Base-by-base conservation (phyloP, 495 filamentous ascomycete genomes). In the Talaromyces adpressus region DNA sequence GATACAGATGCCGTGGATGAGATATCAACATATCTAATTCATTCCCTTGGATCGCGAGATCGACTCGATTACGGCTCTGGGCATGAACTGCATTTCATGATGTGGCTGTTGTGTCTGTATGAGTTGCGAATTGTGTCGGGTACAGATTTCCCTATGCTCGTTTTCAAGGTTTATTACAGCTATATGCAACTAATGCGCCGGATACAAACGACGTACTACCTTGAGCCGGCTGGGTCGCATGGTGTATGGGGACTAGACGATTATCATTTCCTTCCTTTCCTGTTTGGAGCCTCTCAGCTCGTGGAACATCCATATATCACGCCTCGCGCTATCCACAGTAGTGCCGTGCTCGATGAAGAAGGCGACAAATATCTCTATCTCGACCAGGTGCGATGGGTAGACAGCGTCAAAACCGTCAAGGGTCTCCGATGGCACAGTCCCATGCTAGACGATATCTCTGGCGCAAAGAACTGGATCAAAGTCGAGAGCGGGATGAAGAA, bases 1-100 rank as follows among this genome's bases (percentile, higher is more conserved):
- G 76, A 82, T 56, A 59, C 72, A 23, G 79, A 76, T 3, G 87
- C 89, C 4, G 80, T 88, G 30, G 72, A 78, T 1, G 94, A 98
- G 72, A 79, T 87, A 6, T 87, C 87, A 7, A 83, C 87, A 47
- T 99, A 99, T 70, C 81, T 99, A 57, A 75, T 84, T 63, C 84
- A 96, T 68, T 88, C 88, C 1, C 89, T 97, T 57, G 94, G 94
- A 54, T 96, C 94, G 71, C 81, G 87, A 56, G 83, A 85, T 30
- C 85, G 94, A n/a, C 91, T 98, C 65, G 94, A 98, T 77, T 98
- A 98, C 75, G 94, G 94, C 66, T 95, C 91, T 0, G 94, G 94
- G 7, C 94, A 98, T 72, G 94, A 98, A 75, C 82, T 98, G 57
- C 97, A 98, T 73, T 97, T 98, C 73, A 81, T 93, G 71, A 87